phyloP scores from a whole-genome alignment of 345 rosid species.

The Geranium brycei region DNA sequence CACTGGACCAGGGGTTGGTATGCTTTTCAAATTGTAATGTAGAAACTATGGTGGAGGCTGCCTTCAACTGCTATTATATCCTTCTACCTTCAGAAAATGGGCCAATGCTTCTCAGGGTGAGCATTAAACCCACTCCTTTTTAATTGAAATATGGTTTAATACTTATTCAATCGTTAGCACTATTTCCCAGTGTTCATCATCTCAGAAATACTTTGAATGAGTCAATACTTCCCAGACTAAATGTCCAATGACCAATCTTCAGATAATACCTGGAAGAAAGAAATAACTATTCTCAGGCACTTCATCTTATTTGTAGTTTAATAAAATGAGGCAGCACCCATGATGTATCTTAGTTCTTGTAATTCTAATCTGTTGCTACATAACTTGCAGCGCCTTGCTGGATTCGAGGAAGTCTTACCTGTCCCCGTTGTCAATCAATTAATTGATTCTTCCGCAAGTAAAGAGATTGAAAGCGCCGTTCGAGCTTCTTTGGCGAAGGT shows the following conservation, averaged over 20 bases:
- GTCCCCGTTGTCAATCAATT: conserved; percentile 30
- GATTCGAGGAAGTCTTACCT: conserved; percentile 64
- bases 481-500: conserved; percentile 49
- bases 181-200: background rate
- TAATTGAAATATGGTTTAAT: background rate
- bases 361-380: conserved; percentile 10
- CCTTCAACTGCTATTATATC: conserved; percentile 58
- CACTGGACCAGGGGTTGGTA: conserved; percentile 71
- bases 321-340: background rate
- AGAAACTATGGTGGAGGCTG: conserved; percentile 42
- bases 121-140: conserved; percentile 8
- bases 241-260: background rate
- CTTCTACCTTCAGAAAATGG: conserved; percentile 85
- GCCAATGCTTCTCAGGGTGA: conserved; percentile 87
- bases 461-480: conserved; percentile 48
- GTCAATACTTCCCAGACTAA: background rate
- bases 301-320: background rate
- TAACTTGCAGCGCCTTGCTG: conserved; percentile 64
- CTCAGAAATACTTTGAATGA: background rate
- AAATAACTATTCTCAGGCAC: too few relatives aligned
- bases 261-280: background rate
- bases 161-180: background rate
- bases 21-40: conserved; percentile 57
- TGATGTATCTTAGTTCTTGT: background rate
- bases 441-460: conserved; percentile 30